Evolutionary conservation across 176 grass and related monocot species (phyloP), one percentile per base, ranked within the genome.

Genomic region (Tuctoria greenei): DNA sequence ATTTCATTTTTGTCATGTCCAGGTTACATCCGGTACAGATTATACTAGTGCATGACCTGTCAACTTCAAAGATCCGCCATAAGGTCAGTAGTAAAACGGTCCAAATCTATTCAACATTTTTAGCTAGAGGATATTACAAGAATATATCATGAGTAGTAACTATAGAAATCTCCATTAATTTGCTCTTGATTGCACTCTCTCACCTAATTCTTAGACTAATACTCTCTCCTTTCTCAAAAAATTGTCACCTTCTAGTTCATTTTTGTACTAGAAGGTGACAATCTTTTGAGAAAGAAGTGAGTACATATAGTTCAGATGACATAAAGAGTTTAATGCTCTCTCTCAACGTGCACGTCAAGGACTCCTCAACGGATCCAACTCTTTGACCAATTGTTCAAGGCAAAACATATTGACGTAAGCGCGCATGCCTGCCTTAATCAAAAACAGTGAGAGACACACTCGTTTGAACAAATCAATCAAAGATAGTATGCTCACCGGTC

Each of bases 21-120:
- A 82, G 73, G 79, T 59, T 50, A 42, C 56, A 72, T 59, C 66
- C 58, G 18, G 73, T 60, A 56, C 47, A 17, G 66, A n/a, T 15
- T 69, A 66, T 40, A 12, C 36, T 44, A 62, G 28, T 35, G 42
- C 39, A 15, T 7, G 18, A 61, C 41, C 61, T 14, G 80, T 13
- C 57, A 18, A 6, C 38, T 41, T 23, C 35, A 41, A 50, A 66
- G 14, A 20, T 40, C 15, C 55, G 10, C 20, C 24, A 31, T 17
- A 47, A 26, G 15, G 58, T 49, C 64, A 27, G 58, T 12, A 66
- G 50, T 51, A 49, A 11, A 20, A 21, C 51, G 41, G 61, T 61
- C 74, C 36, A 10, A 17, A 60, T 62, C 18, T 12, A 38, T 43
- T 73, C 61, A 66, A 67, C 25, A 10, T 42, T 37, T 51, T 2